phyloP scores from a whole-genome alignment of 2,329 filamentous ascomycete genomes.

The Knufia petricola region DNA sequence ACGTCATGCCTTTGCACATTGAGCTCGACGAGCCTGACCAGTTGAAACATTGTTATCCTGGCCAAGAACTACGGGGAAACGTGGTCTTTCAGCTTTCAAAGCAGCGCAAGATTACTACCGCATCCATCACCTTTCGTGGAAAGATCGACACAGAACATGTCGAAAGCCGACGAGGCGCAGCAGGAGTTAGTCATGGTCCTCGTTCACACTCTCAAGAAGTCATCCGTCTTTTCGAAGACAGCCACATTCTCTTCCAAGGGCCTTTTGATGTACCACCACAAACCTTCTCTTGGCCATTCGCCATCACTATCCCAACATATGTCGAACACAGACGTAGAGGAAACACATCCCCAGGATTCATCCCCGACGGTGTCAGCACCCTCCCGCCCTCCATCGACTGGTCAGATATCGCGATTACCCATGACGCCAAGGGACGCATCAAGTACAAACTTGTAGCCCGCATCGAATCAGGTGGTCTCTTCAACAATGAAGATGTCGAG shows the following conservation, averaged over 20 bases:
- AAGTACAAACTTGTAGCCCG: slow-evolving; percentile 5
- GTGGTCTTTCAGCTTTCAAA: neutral
- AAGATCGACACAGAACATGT: slow-evolving; percentile 3
- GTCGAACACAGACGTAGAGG: neutral
- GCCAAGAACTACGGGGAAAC: neutral
- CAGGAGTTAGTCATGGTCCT: neutral
- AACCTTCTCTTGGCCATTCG: slow-evolving; percentile 6
- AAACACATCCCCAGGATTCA: neutral
- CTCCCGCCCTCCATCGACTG: neutral
- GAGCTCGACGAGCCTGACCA: neutral
- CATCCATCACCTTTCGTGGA: slow-evolving; percentile 7
- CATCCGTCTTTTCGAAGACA: slow-evolving; percentile 4
- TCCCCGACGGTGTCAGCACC: neutral
- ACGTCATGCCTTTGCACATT: neutral
- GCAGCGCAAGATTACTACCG: neutral
- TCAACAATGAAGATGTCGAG: slow-evolving; percentile 2
- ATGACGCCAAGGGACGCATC: neutral
- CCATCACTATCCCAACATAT: slow-evolving; percentile 5
- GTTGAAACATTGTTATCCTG: neutral
- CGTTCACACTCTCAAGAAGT: neutral
- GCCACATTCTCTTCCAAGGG: neutral
- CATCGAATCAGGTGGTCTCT: neutral
- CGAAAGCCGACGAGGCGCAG: neutral
- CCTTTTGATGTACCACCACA: slow-evolving; percentile 5
- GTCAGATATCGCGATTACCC: neutral